Conservation (phyloP, 768 basidiomycete species). For the Naganishia randhawae region DNA sequence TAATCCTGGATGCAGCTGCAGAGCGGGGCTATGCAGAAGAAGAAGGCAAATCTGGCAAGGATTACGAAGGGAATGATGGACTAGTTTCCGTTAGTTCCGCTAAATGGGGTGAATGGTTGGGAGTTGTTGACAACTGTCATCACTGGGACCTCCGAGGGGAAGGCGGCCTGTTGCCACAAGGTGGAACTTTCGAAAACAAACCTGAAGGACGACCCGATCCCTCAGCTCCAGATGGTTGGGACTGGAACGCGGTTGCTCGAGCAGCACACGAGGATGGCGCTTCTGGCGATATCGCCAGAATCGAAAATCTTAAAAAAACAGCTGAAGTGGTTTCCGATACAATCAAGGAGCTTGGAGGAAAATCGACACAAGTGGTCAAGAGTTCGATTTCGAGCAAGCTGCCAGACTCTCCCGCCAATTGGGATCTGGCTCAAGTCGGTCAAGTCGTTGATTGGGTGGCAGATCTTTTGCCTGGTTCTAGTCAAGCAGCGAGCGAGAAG, state of each 20-base stretch:
- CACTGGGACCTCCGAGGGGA: slow-evolving; percentile 96
- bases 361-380: slow-evolving; percentile 21
- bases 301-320: slow-evolving; percentile 29
- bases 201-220: slow-evolving; percentile 34
- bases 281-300: background rate
- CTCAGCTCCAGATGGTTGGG: slow-evolving; percentile 37
- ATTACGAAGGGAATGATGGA: slow-evolving; percentile 73
- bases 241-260: slow-evolving; percentile 34
- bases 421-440: slow-evolving; percentile 48
- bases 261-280: background rate
- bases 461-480: slow-evolving; percentile 59
- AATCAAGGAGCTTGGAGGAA: slow-evolving; percentile 16
- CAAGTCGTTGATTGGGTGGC: slow-evolving; percentile 49
- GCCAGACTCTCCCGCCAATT: slow-evolving; percentile 13
- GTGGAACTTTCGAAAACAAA: slow-evolving; percentile 30
- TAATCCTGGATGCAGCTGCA: slow-evolving; percentile 83
- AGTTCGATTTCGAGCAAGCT: slow-evolving; percentile 25
- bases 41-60: slow-evolving; percentile 44
- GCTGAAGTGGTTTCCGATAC: slow-evolving; percentile 30
- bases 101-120: slow-evolving; percentile 93
- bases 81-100: slow-evolving; percentile 79
- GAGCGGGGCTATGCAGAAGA: slow-evolving; percentile 56
- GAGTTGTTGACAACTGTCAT: slow-evolving; percentile 81
- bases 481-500: slow-evolving; percentile 26
- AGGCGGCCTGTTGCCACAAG: slow-evolving; percentile 56